A percentile compares a stretch with the other conserved stretches of the same genome.
phyloP scores from a whole-genome alignment of 2,329 filamentous ascomycete genomes.

The Polytolypa hystricis region DNA sequence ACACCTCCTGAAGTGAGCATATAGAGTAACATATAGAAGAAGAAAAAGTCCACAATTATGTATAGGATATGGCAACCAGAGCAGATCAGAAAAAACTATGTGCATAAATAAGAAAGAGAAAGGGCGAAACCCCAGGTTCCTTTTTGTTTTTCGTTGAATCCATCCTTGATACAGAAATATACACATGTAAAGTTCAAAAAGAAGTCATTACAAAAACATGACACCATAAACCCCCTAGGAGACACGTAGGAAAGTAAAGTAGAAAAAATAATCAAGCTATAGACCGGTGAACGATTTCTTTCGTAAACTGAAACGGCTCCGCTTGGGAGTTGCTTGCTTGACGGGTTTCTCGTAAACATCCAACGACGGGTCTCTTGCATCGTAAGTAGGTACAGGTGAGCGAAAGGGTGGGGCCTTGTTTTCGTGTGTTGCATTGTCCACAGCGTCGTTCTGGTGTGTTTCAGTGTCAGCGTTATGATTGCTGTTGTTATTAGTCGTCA shows the following conservation, averaged over 20 bases:
- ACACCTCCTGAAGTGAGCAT: neutral
- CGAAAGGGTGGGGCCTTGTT: too few relatives aligned
- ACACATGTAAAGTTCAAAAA: too few relatives aligned
- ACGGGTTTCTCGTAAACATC: neutral
- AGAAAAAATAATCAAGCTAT: conserved; percentile 14
- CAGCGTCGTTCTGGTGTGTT: too few relatives aligned
- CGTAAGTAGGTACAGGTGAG: too few relatives aligned
- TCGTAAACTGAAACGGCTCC: conserved; percentile 33
- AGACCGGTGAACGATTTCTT: conserved; percentile 35
- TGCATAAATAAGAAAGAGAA: conserved; percentile 4
- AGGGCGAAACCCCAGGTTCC: neutral
- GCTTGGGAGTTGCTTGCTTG: conserved; percentile 15
- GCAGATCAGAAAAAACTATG: conserved; percentile 1
- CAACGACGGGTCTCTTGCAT: too few relatives aligned
- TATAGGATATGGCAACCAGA: too few relatives aligned
- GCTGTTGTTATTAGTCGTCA: too few relatives aligned
- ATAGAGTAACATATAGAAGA: neutral
- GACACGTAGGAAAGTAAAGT: conserved; percentile 5
- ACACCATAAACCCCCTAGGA: too few relatives aligned
- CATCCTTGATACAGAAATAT: neutral
- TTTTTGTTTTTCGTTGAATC: too few relatives aligned
- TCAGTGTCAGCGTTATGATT: too few relatives aligned
- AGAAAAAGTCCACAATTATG: too few relatives aligned
- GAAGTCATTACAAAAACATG: too few relatives aligned
- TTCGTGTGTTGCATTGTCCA: conserved; percentile 2